These are phyloP conservation scores for Astrocystis sublimbata DNA, from an alignment of 495 filamentous ascomycete species.

Conservation along the genomic window DNA sequence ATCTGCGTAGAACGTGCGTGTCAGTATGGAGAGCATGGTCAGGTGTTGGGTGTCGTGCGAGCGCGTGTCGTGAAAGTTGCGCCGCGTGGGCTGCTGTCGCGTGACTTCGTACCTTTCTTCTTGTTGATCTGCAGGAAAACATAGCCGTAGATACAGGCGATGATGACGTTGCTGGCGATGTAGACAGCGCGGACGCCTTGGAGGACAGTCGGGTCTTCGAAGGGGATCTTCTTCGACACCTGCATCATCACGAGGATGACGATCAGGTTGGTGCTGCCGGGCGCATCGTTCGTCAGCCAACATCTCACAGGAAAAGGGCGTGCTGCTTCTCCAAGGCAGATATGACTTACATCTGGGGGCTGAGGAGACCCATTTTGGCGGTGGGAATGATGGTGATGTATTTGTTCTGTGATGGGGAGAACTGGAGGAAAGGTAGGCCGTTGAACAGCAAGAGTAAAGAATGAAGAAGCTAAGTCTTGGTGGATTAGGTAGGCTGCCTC, in stretches of 20 bases:
- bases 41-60: background rate
- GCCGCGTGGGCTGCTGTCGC: too few species aligned
- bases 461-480: background rate
- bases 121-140: conserved; percentile 78
- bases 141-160: conserved; percentile 79
- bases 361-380: conserved; percentile 51
- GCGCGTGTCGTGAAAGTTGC: background rate
- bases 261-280: conserved; percentile 78
- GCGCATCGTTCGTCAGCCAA: conserved; percentile 23
- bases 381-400: conserved; percentile 4
- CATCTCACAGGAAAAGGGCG: background rate
- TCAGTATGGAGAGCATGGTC: too few species aligned
- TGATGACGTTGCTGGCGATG: conserved; percentile 84
- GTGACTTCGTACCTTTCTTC: conserved; percentile 85
- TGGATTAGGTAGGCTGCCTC: background rate
- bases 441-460: background rate
- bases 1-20: conserved; percentile 54
- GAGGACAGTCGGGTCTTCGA: conserved; percentile 87
- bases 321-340: conserved; percentile 9
- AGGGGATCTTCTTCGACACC: conserved; percentile 90
- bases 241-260: conserved; percentile 99
- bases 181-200: conserved; percentile 81
- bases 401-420: background rate
- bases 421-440: background rate
- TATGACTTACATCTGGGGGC: conserved; percentile 51